phyloP scores from a whole-genome alignment of 2,329 filamentous ascomycete genomes.

The Chaetomium globosum region DNA sequence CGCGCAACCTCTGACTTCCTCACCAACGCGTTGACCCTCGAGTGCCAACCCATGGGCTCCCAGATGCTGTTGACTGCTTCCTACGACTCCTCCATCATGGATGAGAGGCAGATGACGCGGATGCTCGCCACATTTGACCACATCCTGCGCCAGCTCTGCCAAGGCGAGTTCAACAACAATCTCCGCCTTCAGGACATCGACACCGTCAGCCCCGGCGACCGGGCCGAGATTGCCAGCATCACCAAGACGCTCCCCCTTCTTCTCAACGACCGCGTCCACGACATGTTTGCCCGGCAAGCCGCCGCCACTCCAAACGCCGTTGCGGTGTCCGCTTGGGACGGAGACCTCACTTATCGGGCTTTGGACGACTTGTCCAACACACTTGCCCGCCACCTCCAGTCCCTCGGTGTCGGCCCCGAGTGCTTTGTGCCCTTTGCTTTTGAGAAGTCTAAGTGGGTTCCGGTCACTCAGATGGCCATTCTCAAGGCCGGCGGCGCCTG shows the following conservation, averaged over 20 bases:
- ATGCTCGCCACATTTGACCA: conserved; percentile 20
- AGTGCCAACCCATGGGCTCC: conserved; percentile 14
- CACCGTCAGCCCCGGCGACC: conserved; percentile 47
- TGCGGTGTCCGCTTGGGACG: conserved; percentile 33
- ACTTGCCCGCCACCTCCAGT: conserved; percentile 28
- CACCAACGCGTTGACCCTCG: conserved; percentile 20
- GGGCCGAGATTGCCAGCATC: conserved; percentile 42
- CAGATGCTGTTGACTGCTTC: conserved; percentile 14
- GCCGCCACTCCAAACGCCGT: neutral
- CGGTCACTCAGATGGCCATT: conserved; percentile 34
- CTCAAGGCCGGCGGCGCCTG: conserved; percentile 37
- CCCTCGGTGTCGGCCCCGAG: conserved; percentile 31
- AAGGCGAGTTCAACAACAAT: conserved; percentile 6
- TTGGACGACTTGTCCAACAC: conserved; percentile 27
- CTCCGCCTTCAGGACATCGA: conserved; percentile 42
- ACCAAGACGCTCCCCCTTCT: neutral
- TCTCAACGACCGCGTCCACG: conserved; percentile 16
- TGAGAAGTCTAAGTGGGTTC: conserved; percentile 35
- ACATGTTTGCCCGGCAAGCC: conserved; percentile 9
- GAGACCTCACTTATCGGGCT: conserved; percentile 28
- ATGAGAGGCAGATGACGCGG: conserved; percentile 12
- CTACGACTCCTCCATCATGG: conserved; percentile 22
- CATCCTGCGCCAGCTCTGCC: conserved; percentile 18
- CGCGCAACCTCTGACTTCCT: conserved; percentile 22
- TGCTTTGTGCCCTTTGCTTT: conserved; percentile 33